Conservation (phyloP, 2,329 filamentous ascomycete species). For the Falciphora oryzae region DNA sequence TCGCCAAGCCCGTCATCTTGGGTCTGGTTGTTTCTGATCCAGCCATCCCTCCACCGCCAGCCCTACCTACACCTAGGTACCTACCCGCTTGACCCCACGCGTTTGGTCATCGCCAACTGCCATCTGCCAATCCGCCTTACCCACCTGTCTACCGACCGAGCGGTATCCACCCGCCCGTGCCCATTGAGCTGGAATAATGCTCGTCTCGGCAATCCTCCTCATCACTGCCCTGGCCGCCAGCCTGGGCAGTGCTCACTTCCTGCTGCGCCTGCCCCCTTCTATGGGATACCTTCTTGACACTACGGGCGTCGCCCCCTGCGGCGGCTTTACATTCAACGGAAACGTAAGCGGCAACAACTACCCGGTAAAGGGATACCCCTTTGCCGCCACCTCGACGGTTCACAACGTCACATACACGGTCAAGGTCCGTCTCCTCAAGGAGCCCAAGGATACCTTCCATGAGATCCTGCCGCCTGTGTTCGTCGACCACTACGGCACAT, state of each 20-base stretch:
- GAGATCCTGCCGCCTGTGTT: conserved; percentile 6
- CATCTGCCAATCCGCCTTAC: not conserved
- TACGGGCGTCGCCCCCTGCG: conserved; percentile 3
- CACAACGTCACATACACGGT: conserved; percentile 8
- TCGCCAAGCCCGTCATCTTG: not conserved
- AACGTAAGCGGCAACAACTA: conserved; percentile 6
- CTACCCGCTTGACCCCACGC: not conserved
- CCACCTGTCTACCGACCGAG: not conserved
- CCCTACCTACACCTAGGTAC: no score
- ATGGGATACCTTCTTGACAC: conserved; percentile 5
- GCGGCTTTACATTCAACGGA: conserved; percentile 1
- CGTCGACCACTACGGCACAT: conserved; percentile 5
- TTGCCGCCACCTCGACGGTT: conserved; percentile 7
- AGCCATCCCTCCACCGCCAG: not conserved
- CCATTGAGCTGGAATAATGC: conserved; percentile 6
- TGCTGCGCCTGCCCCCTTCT: conserved; percentile 4
- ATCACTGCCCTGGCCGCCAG: conserved; percentile 4
- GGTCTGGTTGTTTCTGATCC: not conserved
- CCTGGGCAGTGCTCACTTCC: conserved; percentile 5
- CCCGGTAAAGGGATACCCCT: conserved; percentile 8
- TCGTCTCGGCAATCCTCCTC: conserved; percentile 4
- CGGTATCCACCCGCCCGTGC: not conserved
- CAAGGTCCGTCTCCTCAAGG: conserved; percentile 3
- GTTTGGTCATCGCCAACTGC: not conserved
- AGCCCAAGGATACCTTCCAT: conserved; percentile 3